Base-by-base conservation (phyloP, 164 flowering plant genomes). In the Tinospora cordifolia region DNA sequence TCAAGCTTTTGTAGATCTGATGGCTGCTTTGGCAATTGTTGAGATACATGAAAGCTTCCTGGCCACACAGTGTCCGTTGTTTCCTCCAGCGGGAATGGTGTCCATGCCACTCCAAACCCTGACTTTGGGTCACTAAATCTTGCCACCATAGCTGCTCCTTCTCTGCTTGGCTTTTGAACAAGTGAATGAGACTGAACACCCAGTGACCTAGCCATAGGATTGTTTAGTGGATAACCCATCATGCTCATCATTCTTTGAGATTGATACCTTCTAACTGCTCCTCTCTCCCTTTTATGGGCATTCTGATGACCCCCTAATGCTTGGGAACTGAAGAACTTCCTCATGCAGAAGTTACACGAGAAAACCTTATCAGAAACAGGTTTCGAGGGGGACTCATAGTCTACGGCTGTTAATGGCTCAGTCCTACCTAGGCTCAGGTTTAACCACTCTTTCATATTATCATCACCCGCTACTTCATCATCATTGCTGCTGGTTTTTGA, bases 291-390 rank as follows among this genome's bases (percentile, higher is more conserved):
- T 66, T 84, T 84, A 72, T 86, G 87, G 6, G 89, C 89, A 67
- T 86, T 86, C 71, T 84, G 89, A 68, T 86, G 89, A 19, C 87
- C 89, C 3, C 89, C 87, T 70, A 84, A 63, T 14, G 87, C 87
- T 69, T 86, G 89, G 58, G 89, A 86, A 47, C 89, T 84, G 74
- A 70, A 83, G 62, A 84, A 84, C 74, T 86, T 84, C 65, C 90
- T 84, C 86, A 74, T 78, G 82, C 90, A 86, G 69, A 81, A 86
- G 75, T 84, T 86, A 77, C 90, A 86, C 0, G 87, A 81, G 79
- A 83, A 86, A 34, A 84, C 76, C 77, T 80, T 86, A 74, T 81
- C 76, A 11, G 76, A 39, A 22, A 70, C 34, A 24, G 78, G 65
- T 68, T 72, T 83, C 14, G 77, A 68, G 10, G 65, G 70, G 17